Conservation (phyloP, 2,329 filamentous ascomycete species). For the Cladophialophora immunda region DNA sequence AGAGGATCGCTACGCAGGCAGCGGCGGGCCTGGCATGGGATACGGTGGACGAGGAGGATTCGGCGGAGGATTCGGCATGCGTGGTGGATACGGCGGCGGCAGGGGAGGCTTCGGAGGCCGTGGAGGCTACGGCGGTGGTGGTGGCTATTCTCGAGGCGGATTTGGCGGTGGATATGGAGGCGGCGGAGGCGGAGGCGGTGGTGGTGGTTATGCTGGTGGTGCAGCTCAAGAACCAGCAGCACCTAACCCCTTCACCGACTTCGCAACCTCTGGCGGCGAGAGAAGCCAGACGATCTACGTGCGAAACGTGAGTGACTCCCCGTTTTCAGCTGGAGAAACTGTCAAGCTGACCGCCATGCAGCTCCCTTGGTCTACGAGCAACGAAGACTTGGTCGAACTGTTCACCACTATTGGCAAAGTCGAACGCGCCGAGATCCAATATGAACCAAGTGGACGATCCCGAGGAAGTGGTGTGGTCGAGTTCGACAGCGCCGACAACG, state of each 20-base stretch:
- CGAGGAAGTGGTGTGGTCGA: slow-evolving; percentile 96
- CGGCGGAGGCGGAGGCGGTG: slow-evolving; percentile 34
- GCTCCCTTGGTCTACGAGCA: slow-evolving; percentile 99
- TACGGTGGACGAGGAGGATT: slow-evolving; percentile 53
- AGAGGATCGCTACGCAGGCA: slow-evolving; percentile 86
- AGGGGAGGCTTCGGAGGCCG: slow-evolving; percentile 53
- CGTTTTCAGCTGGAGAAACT: not conserved
- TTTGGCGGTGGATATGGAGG: slow-evolving; percentile 41
- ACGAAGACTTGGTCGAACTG: slow-evolving; percentile 94
- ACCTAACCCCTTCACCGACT: slow-evolving; percentile 92
- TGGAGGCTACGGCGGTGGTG: slow-evolving; percentile 34
- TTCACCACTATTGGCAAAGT: slow-evolving; percentile 99
- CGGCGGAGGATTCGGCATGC: slow-evolving; percentile 61
- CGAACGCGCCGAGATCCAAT: slow-evolving; percentile 98
- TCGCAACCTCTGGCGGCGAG: slow-evolving; percentile 85
- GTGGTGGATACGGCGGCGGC: slow-evolving; percentile 56
- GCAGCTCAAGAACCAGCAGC: slow-evolving; percentile 53
- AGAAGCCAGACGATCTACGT: slow-evolving; percentile 88
- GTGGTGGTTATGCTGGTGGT: slow-evolving; percentile 48
- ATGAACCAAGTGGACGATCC: slow-evolving; percentile 94
- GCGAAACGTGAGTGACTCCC: slow-evolving; percentile 80
- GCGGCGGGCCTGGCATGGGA: slow-evolving; percentile 52
- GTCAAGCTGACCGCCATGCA: slow-evolving; percentile 52
- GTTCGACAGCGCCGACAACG: slow-evolving; percentile 82
- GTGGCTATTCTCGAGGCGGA: slow-evolving; percentile 40